Base-by-base conservation (phyloP, 129 eudicot genomes). In the Mikania micrantha region DNA sequence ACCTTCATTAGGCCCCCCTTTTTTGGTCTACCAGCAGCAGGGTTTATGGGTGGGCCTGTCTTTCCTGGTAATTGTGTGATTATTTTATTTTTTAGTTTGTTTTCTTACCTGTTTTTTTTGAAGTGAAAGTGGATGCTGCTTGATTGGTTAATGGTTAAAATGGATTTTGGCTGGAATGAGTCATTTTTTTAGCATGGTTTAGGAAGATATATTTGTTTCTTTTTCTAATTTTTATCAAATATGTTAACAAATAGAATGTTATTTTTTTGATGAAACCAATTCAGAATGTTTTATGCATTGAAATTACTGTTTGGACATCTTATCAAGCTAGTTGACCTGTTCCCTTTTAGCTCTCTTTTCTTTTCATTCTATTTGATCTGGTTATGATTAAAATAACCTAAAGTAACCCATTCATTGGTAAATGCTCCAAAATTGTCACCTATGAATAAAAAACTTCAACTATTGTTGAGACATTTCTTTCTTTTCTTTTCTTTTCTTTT, bases 1-100 rank as follows among this genome's bases (percentile, higher is more conserved):
- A 84, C 85, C 75, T 85, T 87, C 36, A 35, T 76, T 58, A 80
- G 94, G 79, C 90, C 93, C 56, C 95, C 93, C 22, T 74, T 76
- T 83, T 75, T 77, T 53, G 86, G 83, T 67, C 91, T 85, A 53
- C 74, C 85, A 70, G 80, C 85, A 70, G 80, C 87, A 1, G 91
- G 82, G 66, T 87, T 80, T 72, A 69, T 87, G 31, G 81, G 77
- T 36, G 95, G 87, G 13, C 87, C 95, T 48, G 59, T 81, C 58
- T 83, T 80, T 65, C 87, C 90, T 47, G 95, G 95, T 91, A 84
- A 71, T 67, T 19, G 12, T 32, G 52, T 60, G 50, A 34, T 77
- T 32, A 36, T 49, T 35, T 19, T 27, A 12, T 3, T 16, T 27
- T 13, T n/a, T 56, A 28, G 22, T 57, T 32, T 21, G 42, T 31